Percentiles rank a stretch among this genome's conserved stretches.
Conservation (phyloP, 176 grass and related monocot species). For the Tillandsia leiboldiana region DNA sequence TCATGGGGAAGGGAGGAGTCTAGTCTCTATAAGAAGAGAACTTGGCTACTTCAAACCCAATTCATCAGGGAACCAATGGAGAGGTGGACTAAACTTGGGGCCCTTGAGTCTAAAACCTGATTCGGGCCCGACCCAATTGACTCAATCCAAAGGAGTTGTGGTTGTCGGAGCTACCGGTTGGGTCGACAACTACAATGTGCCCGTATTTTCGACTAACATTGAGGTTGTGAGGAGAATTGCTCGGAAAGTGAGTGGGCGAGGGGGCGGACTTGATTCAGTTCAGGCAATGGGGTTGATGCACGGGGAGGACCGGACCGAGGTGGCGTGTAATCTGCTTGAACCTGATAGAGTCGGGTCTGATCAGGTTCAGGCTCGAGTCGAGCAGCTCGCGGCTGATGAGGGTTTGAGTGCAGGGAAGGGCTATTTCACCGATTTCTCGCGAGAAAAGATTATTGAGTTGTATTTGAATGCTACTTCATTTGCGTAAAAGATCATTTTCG, state of each 20-base stretch:
- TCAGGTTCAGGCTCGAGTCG: slow-evolving; percentile 44
- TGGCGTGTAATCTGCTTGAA: slow-evolving; percentile 72
- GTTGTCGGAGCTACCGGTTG: slow-evolving; percentile 51
- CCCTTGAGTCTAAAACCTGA: slow-evolving; percentile 32
- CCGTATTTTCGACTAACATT: slow-evolving; percentile 30
- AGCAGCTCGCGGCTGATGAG: slow-evolving; percentile 25
- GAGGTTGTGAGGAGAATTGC: slow-evolving; percentile 40
- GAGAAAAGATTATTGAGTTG: slow-evolving; percentile 35
- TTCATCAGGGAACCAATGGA: slow-evolving; percentile 38
- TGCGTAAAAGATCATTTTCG: neutral
- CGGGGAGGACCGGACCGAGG: slow-evolving; percentile 35
- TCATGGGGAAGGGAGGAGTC: slow-evolving; percentile 40
- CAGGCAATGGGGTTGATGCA: slow-evolving; percentile 63
- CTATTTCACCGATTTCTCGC: slow-evolving; percentile 62
- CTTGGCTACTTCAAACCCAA: slow-evolving; percentile 74
- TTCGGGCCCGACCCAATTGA: slow-evolving; percentile 23
- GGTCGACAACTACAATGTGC: slow-evolving; percentile 85
- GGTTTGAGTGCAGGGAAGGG: slow-evolving; percentile 43
- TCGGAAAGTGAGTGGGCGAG: slow-evolving; percentile 46
- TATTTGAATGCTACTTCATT: slow-evolving; percentile 18
- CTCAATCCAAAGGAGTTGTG: slow-evolving; percentile 45
- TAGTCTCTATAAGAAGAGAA: slow-evolving; percentile 56
- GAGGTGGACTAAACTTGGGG: slow-evolving; percentile 16
- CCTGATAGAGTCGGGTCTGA: slow-evolving; percentile 21
- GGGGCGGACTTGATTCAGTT: slow-evolving; percentile 58